Evolutionary conservation across 257 asterid genomes (phyloP).

Genomic region (Leptodermis oblonga): DNA sequence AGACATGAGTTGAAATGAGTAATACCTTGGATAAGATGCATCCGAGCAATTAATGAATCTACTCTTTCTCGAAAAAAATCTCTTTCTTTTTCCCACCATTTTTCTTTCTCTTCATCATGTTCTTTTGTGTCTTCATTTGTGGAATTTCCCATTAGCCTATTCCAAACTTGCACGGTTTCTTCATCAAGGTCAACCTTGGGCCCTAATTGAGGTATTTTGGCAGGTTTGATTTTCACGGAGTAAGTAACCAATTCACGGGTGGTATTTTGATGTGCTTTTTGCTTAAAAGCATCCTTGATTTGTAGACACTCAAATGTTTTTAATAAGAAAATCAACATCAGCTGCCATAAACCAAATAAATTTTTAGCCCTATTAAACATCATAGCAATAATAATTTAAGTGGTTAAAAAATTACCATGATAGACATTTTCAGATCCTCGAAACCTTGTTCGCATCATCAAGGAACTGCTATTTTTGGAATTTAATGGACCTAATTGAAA

Average conservation of each 20-base stretch:
- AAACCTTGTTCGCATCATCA: no score
- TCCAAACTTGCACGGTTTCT: constrained; percentile 32
- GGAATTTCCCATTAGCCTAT: neutral
- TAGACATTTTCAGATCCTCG: neutral
- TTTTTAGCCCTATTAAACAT: no score
- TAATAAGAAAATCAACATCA: constrained; percentile 14
- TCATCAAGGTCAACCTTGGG: constrained; percentile 40
- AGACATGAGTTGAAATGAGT: no score
- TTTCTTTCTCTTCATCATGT: constrained; percentile 20
- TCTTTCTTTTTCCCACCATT: constrained; percentile 28
- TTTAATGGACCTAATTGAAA: neutral
- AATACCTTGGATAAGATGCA: constrained; percentile 46
- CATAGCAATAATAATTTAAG: no score
- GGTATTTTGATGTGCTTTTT: no score
- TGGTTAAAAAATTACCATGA: neutral
- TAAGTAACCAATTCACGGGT: constrained; percentile 19
- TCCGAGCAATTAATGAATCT: constrained; percentile 23
- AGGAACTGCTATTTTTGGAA: no score
- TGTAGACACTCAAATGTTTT: constrained; percentile 20
- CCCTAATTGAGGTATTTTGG: constrained; percentile 14
- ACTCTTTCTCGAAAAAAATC: constrained; percentile 18
- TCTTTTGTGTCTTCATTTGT: constrained; percentile 18
- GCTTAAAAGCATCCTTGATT: no score
- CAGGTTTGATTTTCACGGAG: constrained; percentile 4
- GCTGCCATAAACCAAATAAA: neutral